Percentiles rank a stretch among this genome's conserved stretches.
Evolutionary conservation across 805 yeast species (phyloP).

Genomic region (Monosporozyma unispora): DNA sequence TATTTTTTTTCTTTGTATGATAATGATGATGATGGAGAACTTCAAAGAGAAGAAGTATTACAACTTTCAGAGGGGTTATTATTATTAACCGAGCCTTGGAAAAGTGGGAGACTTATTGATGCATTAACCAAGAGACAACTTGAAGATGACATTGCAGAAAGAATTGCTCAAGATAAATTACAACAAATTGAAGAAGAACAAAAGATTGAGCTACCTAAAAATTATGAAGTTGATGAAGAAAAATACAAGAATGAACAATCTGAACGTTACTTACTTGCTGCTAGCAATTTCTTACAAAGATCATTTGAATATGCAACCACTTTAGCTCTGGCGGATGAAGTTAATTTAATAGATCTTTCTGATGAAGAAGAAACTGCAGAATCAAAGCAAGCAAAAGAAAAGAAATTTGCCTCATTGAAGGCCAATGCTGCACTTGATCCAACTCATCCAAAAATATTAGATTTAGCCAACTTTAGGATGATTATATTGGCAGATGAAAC

Average conservation of each 20-base stretch:
- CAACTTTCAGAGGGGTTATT: conserved; percentile 81
- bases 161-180: conserved; percentile 34
- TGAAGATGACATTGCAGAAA: conserved; percentile 60
- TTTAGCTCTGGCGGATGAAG: conserved; percentile 36
- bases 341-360: conserved; percentile 36
- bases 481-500: conserved; percentile 90
- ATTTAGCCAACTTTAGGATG: conserved; percentile 88
- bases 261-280: conserved; percentile 79
- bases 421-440: conserved; percentile 84
- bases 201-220: conserved; percentile 44
- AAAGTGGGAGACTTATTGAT: conserved; percentile 63
- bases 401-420: conserved; percentile 30
- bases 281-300: conserved; percentile 75
- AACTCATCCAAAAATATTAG: conserved; percentile 60
- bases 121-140: conserved; percentile 51
- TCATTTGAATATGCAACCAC: conserved; percentile 88
- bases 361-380: conserved; percentile 26
- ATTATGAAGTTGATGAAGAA: conserved; percentile 54
- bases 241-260: conserved; percentile 53
- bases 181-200: conserved; percentile 28
- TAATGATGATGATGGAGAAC: conserved; percentile 44
- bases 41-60: conserved; percentile 71
- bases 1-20: conserved; percentile 75
- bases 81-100: conserved; percentile 77
- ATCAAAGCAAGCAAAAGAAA: conserved; percentile 16